Base-by-base conservation (phyloP, 371 early-diverging fungal genomes). In the Mortierella sp. region DNA sequence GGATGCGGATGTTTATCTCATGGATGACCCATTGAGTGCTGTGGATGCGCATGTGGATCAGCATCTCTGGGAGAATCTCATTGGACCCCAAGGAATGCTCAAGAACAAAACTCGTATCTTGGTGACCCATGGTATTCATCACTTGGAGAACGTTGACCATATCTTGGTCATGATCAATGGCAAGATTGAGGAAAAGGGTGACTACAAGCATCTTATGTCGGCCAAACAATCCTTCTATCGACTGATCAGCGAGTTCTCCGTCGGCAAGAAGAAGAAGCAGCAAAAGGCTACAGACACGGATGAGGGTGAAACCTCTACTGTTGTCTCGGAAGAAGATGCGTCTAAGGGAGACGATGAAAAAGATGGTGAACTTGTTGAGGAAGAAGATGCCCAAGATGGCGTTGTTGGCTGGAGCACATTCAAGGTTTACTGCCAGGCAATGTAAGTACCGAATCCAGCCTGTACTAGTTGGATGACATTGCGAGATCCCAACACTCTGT, bases 41-140 rank as follows among this genome's bases (percentile, higher is more conserved):
- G 94, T 97, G 0, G 97, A 97, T 82, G 92, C 94, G 1, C 95
- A 96, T 61, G 97, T 97, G 4, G 95, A 94, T 23, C 82, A 85
- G 16, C 84, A 86, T 66, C 83, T 95, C 16, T 93, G 95, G 79
- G 85, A 90, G 30, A 54, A 91, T 30, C 89, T 92, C 16, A 81
- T 96, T 64, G 92, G 94, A 6, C 90, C 92, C 9, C 67, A 86
- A 1, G 94, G 96, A 21, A 64, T 95, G 18, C 82, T 96, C 50
- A 85, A 85, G 42, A 78, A 84, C 69, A 93, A 93, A 68, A 89
- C 94, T 9, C 87, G 96, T 21, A 61, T 97, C 13, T 80, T 97
- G 51, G 95, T 96, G 12, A 96, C 95, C 1, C 95, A 96, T 63
- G 91, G 91, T 2, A 87, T 96, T 50, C 89, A 94, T 41, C 91